These are phyloP conservation scores for Penicillium crystallinum DNA, from an alignment of 495 filamentous ascomycete genomes.

Conservation along the genomic window DNA sequence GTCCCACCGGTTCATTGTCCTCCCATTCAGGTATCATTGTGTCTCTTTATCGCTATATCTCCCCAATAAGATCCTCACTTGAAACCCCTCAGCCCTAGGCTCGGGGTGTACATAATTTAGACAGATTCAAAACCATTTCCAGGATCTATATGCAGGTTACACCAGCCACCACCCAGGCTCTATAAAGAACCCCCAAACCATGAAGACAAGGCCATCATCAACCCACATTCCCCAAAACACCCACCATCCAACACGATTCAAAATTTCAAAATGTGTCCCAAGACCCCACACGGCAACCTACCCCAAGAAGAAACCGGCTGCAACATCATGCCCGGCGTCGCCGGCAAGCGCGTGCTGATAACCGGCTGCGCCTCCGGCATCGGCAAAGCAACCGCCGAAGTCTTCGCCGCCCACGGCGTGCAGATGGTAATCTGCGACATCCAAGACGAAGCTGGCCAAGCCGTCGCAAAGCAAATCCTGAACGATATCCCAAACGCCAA, in stretches of 20 bases:
- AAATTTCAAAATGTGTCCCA: background rate
- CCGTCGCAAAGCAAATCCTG: background rate
- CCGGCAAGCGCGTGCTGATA: background rate
- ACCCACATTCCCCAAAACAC: background rate
- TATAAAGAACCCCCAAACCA: background rate
- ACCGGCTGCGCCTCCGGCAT: background rate
- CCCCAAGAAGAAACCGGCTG: background rate
- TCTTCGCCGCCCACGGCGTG: background rate
- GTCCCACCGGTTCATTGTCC: background rate
- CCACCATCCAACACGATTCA: background rate
- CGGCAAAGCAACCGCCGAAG: background rate
- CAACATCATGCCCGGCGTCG: background rate
- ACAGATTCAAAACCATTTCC: background rate
- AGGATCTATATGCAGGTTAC: background rate
- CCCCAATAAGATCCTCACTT: background rate
- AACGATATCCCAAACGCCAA: background rate
- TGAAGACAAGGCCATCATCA: background rate
- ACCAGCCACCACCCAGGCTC: background rate
- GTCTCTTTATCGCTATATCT: background rate
- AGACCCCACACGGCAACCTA: background rate
- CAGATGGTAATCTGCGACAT: background rate
- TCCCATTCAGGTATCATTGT: background rate
- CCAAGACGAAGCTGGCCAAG: background rate
- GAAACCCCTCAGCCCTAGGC: background rate
- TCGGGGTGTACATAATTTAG: background rate